These are phyloP conservation scores for Metahyphopichia silvanorum DNA, from an alignment of 805 yeast genomes.

Conservation along the genomic window DNA sequence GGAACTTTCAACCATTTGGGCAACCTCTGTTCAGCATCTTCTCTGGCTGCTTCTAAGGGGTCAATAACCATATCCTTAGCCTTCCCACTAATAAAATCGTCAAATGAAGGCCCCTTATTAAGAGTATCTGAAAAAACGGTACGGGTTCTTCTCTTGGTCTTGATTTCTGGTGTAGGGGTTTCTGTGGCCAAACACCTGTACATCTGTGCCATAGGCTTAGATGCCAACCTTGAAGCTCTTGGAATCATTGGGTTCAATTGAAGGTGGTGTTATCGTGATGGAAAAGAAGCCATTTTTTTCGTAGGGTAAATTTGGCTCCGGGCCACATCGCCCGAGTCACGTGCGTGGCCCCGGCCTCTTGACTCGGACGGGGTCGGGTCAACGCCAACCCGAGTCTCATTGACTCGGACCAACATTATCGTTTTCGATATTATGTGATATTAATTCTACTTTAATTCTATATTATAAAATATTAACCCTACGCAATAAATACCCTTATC, in stretches of 20 bases:
- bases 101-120: slow-evolving; percentile 88
- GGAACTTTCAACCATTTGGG: slow-evolving; percentile 96
- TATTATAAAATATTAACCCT: too few species aligned
- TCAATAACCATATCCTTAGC: slow-evolving; percentile 68
- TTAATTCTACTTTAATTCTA: too few species aligned
- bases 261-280: not conserved
- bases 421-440: too few species aligned
- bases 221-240: not conserved
- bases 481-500: too few species aligned
- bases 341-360: too few species aligned
- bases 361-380: too few species aligned
- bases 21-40: slow-evolving; percentile 65
- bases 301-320: too few species aligned
- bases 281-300: not conserved
- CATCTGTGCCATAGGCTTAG: not conserved
- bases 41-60: slow-evolving; percentile 73
- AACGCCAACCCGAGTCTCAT: too few species aligned
- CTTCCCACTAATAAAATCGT: slow-evolving; percentile 80
- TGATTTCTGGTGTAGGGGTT: not conserved
- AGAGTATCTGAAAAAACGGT: slow-evolving; percentile 68
- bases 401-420: too few species aligned
- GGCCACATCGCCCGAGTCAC: too few species aligned
- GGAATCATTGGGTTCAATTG: not conserved
- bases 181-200: slow-evolving; percentile 10
- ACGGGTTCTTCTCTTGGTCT: slow-evolving; percentile 40